Evolutionary conservation across 345 rosid species (phyloP), one percentile per base, ranked within the genome.

Genomic region (Erodium maritimum): DNA sequence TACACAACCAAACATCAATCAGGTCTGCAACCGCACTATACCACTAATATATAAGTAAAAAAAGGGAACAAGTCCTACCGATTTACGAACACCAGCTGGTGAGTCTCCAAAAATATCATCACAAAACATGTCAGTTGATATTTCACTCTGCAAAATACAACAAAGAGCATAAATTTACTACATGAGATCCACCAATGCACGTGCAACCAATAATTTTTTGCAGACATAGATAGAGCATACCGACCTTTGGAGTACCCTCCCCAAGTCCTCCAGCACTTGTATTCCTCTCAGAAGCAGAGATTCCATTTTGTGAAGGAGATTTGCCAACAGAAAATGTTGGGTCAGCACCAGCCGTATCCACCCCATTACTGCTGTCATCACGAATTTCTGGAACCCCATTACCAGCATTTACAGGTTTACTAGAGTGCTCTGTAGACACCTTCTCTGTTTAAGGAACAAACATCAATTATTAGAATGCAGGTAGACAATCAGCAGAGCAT

Each of bases 71-170:
- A 42, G 67, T 55, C 77, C 64, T 78, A 91, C 98, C 71, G 17
- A 24, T 78, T 80, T 79, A 33, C 76, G 79, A 56, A 73, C 73
- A 60, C 88, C 82, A 61, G 83, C 73, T 10, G 99, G 99, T 8
- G 99, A 84, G 62, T 94, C 99, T 55, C 96, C 99, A 72, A 90
- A 94, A 48, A 94, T 90, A 67, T 94, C 99, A 73, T 90, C 99
- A 68, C 83, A 80, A 67, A 80, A 82, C 70, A 81, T 80, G 64
- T 84, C 89, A 59, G 71, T 82, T 57, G 82, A 87, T 65, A 81
- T 60, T 79, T 94, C 97, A 75, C 99, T 87, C 99, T 94, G 88
- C 58, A 62, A 59, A 79, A 59, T 10, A 62, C 18, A 48, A 72
- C 13, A 18, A 66, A 58, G 62, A 67, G 55, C n/a, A 50, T 24